These are phyloP conservation scores for Cyberlindnera samutprakarnensis DNA, from an alignment of 805 yeast species.

Conservation along the genomic window DNA sequence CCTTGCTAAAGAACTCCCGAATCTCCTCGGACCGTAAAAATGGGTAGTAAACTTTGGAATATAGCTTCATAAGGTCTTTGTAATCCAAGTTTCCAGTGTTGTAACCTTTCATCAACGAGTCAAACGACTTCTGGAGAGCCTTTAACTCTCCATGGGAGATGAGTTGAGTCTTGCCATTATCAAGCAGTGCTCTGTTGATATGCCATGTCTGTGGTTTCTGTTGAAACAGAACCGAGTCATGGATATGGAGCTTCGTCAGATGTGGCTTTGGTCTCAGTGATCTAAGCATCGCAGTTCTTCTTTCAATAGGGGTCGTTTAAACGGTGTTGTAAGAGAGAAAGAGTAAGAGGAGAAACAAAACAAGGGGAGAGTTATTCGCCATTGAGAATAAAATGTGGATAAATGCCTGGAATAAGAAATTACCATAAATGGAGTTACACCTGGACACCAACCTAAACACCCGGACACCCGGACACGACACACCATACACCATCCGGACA, in stretches of 20 bases:
- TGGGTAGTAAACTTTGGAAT: conserved; percentile 14
- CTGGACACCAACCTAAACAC: too few species aligned
- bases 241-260: conserved; percentile 15
- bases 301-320: too few species aligned
- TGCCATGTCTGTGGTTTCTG: conserved; percentile 11
- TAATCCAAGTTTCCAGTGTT: background rate
- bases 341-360: too few species aligned
- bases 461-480: too few species aligned
- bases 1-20: conserved; percentile 7
- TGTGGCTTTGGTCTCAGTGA: conserved; percentile 1
- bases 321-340: too few species aligned
- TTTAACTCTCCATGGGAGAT: conserved; percentile 5
- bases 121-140: conserved; percentile 12
- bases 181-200: conserved; percentile 13
- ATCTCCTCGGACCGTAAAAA: conserved; percentile 13
- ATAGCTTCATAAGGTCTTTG: conserved; percentile 9
- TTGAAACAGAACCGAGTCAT: conserved; percentile 13
- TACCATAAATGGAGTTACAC: too few species aligned
- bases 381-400: too few species aligned
- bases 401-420: too few species aligned
- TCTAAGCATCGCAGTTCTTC: too few species aligned
- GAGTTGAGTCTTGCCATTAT: conserved; percentile 6
- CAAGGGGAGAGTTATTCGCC: too few species aligned
- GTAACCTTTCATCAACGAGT: conserved; percentile 2
- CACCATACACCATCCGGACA: too few species aligned